phyloP scores from a whole-genome alignment of 1,284 basidiomycete genomes.

The Apiotrichum veenhuisii region DNA sequence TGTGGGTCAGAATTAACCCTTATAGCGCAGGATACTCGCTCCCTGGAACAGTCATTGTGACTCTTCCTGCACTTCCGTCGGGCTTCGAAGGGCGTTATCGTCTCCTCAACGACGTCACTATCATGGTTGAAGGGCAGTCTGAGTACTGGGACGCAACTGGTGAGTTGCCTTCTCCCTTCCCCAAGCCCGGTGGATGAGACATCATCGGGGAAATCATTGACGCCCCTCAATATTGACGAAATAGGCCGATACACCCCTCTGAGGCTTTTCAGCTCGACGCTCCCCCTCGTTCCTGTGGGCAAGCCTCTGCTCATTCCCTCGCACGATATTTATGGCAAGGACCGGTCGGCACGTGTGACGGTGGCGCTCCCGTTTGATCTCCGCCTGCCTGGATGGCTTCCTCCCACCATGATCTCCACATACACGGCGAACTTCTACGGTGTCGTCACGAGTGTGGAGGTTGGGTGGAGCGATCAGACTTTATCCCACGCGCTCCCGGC shows the following conservation, averaged over 20 bases:
- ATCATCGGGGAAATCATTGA: neutral
- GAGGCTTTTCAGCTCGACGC: slow-evolving; percentile 25
- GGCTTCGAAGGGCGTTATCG: neutral
- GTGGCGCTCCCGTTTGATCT: slow-evolving; percentile 45
- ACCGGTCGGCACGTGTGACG: slow-evolving; percentile 11
- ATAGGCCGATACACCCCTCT: slow-evolving; percentile 44
- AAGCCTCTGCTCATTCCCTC: slow-evolving; percentile 24
- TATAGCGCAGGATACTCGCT: slow-evolving; percentile 28
- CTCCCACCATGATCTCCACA: slow-evolving; percentile 28
- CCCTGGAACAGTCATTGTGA: slow-evolving; percentile 19
- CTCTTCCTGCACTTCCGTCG: slow-evolving; percentile 10
- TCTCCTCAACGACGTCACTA: slow-evolving; percentile 29
- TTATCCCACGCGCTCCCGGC: neutral
- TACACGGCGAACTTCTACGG: slow-evolving; percentile 37
- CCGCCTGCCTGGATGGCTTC: slow-evolving; percentile 46
- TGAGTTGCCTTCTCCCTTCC: slow-evolving; percentile 15
- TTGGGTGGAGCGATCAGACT: slow-evolving; percentile 31
- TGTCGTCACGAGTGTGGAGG: slow-evolving; percentile 20
- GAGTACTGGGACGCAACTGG: slow-evolving; percentile 44
- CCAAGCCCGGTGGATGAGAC: too few species aligned
- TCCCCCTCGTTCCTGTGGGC: slow-evolving; percentile 15
- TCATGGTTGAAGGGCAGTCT: slow-evolving; percentile 41
- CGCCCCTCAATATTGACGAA: neutral
- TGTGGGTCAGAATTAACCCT: too few species aligned
- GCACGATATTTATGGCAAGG: slow-evolving; percentile 7